Base-by-base conservation (phyloP, 140 eudicot species). In the Bidens hawaiensis region DNA sequence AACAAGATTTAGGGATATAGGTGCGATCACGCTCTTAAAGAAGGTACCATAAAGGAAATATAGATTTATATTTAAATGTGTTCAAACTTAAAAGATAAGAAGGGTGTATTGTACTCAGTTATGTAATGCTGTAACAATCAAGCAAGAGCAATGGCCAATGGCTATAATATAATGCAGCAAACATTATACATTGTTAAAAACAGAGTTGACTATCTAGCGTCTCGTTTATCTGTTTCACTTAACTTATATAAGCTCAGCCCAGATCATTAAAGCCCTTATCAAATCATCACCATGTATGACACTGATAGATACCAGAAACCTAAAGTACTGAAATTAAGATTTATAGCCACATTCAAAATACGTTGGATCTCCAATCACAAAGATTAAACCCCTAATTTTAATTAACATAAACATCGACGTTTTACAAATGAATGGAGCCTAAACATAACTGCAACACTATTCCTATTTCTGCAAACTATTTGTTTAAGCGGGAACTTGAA, bases 211-310 rank as follows among this genome's bases (percentile, higher is more conserved):
- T 36, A 14, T 36, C 11, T 3, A 0, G 11, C 28, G 2, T 18
- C 46, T 31, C 8, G 16, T 58, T 17, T 9, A 16, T 58, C 28
- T 17, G 31, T 58, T 47, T 36, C 49, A 40, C 66, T 22, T 46
- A 45, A 27, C 58, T 45, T 26, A 46, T 17, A 27, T 27, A 1
- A 63, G 18, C 57, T 63, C 57, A 45, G 10, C 68, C 36, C 56
- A 16, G 5, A 7, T 25, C 60, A n/a, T 0, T 27, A 54, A 5
- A 4, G 23, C 24, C 68, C 22, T 24, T n/a, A 26, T 15, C 55
- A 28, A 67, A 40, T 16, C 63, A 40, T 16, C 43, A 17, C 18
- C 36, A 6, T 15, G 43, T 4, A 64, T 47, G 46, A 47, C 30
- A n/a, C n/a, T n/a, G n/a, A n/a, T n/a, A n/a, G n/a, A n/a, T n/a